Evolutionary conservation across 441 rosid species (phyloP).

Genomic region (Euphorbia corollata): DNA sequence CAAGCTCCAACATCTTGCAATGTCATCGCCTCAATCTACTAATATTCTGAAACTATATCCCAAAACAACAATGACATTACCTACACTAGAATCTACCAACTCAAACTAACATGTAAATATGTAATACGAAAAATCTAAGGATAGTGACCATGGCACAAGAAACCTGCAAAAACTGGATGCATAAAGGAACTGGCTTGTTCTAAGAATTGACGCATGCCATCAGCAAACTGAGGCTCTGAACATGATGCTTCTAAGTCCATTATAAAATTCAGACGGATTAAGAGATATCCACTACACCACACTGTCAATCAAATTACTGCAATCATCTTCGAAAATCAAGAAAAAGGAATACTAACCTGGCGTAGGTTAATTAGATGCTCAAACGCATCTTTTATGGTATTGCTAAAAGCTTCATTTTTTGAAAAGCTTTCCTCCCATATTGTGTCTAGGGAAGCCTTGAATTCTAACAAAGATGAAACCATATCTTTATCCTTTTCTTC

Average conservation of each 20-base stretch:
- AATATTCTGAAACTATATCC: neutral
- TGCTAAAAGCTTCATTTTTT: constrained; percentile 83
- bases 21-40: no score
- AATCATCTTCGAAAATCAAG: no score
- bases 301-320: no score
- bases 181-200: neutral
- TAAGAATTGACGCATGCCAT: neutral
- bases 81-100: no score
- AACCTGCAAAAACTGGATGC: neutral
- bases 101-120: neutral
- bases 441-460: constrained; percentile 77
- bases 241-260: no score
- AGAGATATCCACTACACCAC: no score
- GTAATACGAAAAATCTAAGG: neutral
- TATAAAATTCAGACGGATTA: no score
- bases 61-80: neutral
- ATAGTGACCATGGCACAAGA: no score
- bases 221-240: neutral
- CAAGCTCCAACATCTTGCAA: neutral
- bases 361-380: constrained; percentile 95
- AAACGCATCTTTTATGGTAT: constrained; percentile 88
- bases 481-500: constrained; percentile 98
- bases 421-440: constrained; percentile 91
- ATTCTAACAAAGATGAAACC: constrained; percentile 79
- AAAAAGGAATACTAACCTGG: constrained; percentile 49